A percentile compares a stretch with the other conserved stretches of the same genome.
Conservation (phyloP, 2,329 filamentous ascomycete species). For the Catunica adiposa region DNA sequence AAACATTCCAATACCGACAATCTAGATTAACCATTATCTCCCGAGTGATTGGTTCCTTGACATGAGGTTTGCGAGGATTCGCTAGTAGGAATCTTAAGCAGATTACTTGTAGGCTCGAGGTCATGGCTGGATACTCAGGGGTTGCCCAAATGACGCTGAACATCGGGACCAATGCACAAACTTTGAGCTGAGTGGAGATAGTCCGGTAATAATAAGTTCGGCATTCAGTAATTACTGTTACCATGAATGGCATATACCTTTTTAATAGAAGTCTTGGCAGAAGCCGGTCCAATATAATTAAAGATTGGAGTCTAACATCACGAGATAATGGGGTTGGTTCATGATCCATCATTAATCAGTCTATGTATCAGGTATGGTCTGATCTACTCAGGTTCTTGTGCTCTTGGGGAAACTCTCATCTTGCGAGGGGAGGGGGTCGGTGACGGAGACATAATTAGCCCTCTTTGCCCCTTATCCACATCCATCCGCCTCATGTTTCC, state of each 20-base stretch:
- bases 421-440: constrained; percentile 2
- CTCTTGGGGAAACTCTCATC: background rate
- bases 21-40: too few relatives aligned
- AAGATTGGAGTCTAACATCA: background rate
- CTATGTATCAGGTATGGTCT: background rate
- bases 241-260: background rate
- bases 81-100: too few relatives aligned
- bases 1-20: too few relatives aligned
- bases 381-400: background rate
- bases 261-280: background rate
- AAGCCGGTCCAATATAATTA: background rate
- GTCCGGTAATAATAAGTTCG: background rate
- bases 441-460: background rate
- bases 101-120: too few relatives aligned
- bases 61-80: too few relatives aligned
- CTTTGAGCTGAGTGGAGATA: background rate
- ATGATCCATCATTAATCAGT: too few relatives aligned
- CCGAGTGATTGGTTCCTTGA: too few relatives aligned
- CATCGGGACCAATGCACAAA: too few relatives aligned
- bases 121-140: too few relatives aligned
- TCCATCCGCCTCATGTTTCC: constrained; percentile 18
- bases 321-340: background rate
- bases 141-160: too few relatives aligned
- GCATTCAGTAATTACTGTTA: background rate
- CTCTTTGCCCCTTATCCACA: background rate